Evolutionary conservation across 148 eudicot species (phyloP).

Genomic region (Cornus kousa): DNA sequence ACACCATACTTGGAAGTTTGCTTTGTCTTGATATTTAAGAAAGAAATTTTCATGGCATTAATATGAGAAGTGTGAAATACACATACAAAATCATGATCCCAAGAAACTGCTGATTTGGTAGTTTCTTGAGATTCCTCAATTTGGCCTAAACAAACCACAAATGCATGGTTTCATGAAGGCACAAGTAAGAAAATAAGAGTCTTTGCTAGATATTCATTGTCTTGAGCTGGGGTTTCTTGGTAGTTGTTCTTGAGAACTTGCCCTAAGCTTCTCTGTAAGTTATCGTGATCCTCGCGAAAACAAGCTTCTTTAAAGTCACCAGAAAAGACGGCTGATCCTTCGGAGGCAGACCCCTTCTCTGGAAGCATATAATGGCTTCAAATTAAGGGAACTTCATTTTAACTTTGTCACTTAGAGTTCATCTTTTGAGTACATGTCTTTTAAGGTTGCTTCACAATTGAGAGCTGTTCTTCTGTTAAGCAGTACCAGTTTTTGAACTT

Average conservation of each 20-base stretch:
- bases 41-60: slow-evolving; percentile 1
- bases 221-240: slow-evolving; percentile 65
- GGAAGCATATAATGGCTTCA: slow-evolving; percentile 43
- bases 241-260: slow-evolving; percentile 28
- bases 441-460: background rate
- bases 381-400: slow-evolving; percentile 11
- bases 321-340: slow-evolving; percentile 83
- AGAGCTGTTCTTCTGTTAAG: background rate
- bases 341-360: slow-evolving; percentile 52
- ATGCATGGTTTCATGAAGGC: slow-evolving; percentile 7
- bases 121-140: background rate
- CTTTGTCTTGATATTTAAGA: slow-evolving; percentile 19
- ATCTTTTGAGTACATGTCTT: background rate
- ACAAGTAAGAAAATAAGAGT: slow-evolving; percentile 15
- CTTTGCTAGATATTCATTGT: background rate
- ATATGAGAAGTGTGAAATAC: slow-evolving; percentile 7
- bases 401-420: background rate
- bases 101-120: slow-evolving; percentile 23
- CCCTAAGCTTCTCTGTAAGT: slow-evolving; percentile 11
- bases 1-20: slow-evolving; percentile 19
- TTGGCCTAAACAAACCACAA: slow-evolving; percentile 17
- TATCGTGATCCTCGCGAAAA: slow-evolving; percentile 7
- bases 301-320: slow-evolving; percentile 64
- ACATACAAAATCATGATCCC: slow-evolving; percentile 36
- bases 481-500: background rate